phyloP scores from a whole-genome alignment of 2,329 filamentous ascomycete genomes.

The Pezicula radicicola region DNA sequence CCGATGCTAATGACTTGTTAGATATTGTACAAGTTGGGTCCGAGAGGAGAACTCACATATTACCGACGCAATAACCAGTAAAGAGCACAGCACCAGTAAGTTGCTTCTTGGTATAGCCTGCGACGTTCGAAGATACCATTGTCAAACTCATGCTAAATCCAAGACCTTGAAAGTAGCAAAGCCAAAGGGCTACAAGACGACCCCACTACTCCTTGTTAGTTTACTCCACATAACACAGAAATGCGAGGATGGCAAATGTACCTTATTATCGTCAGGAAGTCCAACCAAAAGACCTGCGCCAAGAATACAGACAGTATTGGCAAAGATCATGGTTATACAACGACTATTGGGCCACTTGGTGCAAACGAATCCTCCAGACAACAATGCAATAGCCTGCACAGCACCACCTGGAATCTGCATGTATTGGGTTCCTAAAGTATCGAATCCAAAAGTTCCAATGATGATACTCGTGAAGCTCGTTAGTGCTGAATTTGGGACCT shows the following conservation, averaged over 20 bases:
- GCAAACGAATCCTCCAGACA: constrained; percentile 48
- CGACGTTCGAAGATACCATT: constrained; percentile 50
- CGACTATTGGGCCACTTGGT: constrained; percentile 48
- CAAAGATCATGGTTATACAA: constrained; percentile 52
- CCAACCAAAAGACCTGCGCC: constrained; percentile 50
- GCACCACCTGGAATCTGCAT: constrained; percentile 59
- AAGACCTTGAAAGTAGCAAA: constrained; percentile 51
- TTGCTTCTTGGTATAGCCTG: constrained; percentile 53
- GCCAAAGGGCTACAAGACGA: constrained; percentile 52
- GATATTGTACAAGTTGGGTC: not conserved
- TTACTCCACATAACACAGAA: not conserved
- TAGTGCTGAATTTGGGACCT: constrained; percentile 53
- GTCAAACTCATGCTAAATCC: constrained; percentile 52
- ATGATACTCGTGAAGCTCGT: constrained; percentile 40
- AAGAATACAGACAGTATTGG: constrained; percentile 52
- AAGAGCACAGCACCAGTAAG: constrained; percentile 48
- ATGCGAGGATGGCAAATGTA: constrained; percentile 5
- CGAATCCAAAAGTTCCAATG: constrained; percentile 25
- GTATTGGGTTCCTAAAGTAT: constrained; percentile 49
- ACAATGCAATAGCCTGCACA: constrained; percentile 51
- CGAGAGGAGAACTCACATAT: constrained; percentile 32
- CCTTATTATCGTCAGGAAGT: constrained; percentile 44
- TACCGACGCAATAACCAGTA: constrained; percentile 50
- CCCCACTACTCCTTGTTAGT: constrained; percentile 39
- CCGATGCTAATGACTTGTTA: constrained; percentile 33